A percentile compares a stretch with the other conserved stretches of the same genome.
Conservation (phyloP, 495 filamentous ascomycete species). For the Talaromyces liani region DNA sequence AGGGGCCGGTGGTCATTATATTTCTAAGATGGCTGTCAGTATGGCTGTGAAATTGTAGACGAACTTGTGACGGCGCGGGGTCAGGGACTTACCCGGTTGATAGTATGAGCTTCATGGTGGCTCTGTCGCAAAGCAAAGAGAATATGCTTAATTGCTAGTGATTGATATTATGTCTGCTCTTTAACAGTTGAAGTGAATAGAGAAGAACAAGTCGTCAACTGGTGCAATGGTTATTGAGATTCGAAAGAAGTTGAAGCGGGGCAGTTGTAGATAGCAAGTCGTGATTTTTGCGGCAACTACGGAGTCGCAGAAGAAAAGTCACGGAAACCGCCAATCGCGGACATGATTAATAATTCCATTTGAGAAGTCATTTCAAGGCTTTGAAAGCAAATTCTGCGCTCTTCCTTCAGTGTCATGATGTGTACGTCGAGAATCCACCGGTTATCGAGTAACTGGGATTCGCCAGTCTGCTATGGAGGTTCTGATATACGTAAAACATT, state of each 20-base stretch:
- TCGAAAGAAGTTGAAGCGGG: neutral
- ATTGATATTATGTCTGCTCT: no score
- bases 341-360: neutral
- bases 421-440: no score
- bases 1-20: constrained; percentile 71
- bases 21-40: constrained; percentile 47
- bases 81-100: constrained; percentile 66
- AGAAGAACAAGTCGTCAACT: no score
- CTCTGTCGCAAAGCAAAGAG: neutral
- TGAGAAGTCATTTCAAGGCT: neutral
- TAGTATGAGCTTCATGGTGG: constrained; percentile 67
- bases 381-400: neutral
- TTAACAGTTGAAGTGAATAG: no score
- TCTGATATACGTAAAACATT: no score
- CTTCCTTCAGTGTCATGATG: neutral
- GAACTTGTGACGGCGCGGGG: constrained; percentile 5
- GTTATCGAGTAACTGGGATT: no score
- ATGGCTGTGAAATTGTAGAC: no score
- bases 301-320: neutral
- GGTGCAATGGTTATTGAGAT: no score
- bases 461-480: no score
- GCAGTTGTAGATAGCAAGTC: neutral
- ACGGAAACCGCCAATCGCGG: neutral
- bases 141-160: neutral
- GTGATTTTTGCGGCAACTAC: neutral